These are phyloP conservation scores for Aspergillus nidulans DNA, from an alignment of 495 filamentous ascomycete genomes.

Conservation along the genomic window DNA sequence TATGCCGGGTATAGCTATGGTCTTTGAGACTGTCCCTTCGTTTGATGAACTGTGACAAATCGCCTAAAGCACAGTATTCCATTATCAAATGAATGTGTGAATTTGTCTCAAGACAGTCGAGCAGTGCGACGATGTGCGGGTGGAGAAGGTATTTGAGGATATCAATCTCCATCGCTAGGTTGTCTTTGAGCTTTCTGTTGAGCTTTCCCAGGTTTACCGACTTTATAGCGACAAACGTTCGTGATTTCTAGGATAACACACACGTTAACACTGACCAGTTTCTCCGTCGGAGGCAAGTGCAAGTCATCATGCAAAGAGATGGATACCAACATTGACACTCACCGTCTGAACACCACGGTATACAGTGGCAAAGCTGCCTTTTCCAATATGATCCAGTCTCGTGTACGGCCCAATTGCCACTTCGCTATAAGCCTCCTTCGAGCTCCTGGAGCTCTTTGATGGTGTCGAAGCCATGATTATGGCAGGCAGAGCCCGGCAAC, in stretches of 20 bases:
- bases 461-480: slow-evolving; percentile 36
- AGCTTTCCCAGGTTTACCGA: slow-evolving; percentile 85
- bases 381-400: slow-evolving; percentile 80
- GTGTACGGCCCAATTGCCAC: slow-evolving; percentile 72
- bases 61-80: slow-evolving; percentile 96
- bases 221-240: slow-evolving; percentile 85
- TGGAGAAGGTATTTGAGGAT: slow-evolving; percentile 90
- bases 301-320: neutral
- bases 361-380: slow-evolving; percentile 93
- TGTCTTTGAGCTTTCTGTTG: slow-evolving; percentile 93
- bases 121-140: slow-evolving; percentile 93
- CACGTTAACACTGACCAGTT: neutral
- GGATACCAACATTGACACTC: slow-evolving; percentile 35
- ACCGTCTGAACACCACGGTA: slow-evolving; percentile 78
- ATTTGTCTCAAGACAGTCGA: slow-evolving; percentile 81
- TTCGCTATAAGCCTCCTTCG: slow-evolving; percentile 46
- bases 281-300: neutral
- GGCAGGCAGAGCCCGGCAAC: slow-evolving; percentile 10
- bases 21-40: slow-evolving; percentile 73
- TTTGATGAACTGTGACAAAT: slow-evolving; percentile 91
- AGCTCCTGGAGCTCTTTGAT: slow-evolving; percentile 34
- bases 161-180: slow-evolving; percentile 89
- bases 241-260: slow-evolving; percentile 42
- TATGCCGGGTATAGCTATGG: slow-evolving; percentile 73
- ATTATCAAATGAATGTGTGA: slow-evolving; percentile 94